Percentiles rank a stretch among this genome's conserved stretches.
Conservation (phyloP, 2,329 filamentous ascomycete genomes). For the Ophiostoma piceae region DNA sequence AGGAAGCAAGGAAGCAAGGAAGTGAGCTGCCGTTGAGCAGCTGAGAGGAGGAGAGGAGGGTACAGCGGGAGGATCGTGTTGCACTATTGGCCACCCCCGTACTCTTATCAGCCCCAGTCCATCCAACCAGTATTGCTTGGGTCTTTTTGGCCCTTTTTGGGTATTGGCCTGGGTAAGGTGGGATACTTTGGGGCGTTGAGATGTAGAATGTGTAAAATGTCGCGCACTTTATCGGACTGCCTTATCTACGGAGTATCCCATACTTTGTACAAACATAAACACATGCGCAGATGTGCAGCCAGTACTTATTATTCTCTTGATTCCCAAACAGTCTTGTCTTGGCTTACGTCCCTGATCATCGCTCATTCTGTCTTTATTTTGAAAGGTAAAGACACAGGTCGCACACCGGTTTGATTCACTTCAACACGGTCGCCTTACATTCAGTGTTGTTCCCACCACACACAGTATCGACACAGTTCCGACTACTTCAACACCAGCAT, state of each 20-base stretch:
- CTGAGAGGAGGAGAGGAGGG: neutral
- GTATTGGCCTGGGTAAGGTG: neutral
- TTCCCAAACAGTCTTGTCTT: neutral
- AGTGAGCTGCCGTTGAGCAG: neutral
- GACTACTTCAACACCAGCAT: neutral
- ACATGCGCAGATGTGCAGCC: neutral
- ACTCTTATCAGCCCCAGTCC: slow-evolving; percentile 1
- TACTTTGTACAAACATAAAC: neutral
- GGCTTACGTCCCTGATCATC: neutral
- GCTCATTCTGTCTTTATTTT: neutral
- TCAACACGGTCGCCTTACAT: neutral
- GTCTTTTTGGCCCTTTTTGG: slow-evolving; percentile 13
- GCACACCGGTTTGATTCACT: neutral
- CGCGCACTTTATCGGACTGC: neutral
- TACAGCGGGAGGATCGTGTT: neutral
- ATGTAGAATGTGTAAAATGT: slow-evolving; percentile 10
- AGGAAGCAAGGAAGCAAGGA: neutral
- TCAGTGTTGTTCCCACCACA: too few relatives aligned
- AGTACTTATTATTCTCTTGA: neutral
- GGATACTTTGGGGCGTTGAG: neutral
- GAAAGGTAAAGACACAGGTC: too few relatives aligned
- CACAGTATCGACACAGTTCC: neutral
- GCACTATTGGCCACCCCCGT: slow-evolving; percentile 8
- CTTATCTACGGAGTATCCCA: slow-evolving; percentile 4
- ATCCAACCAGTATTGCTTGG: neutral